These are phyloP conservation scores for Trichoderma guizhouense DNA, from an alignment of 2,329 filamentous ascomycete species.

Conservation along the genomic window DNA sequence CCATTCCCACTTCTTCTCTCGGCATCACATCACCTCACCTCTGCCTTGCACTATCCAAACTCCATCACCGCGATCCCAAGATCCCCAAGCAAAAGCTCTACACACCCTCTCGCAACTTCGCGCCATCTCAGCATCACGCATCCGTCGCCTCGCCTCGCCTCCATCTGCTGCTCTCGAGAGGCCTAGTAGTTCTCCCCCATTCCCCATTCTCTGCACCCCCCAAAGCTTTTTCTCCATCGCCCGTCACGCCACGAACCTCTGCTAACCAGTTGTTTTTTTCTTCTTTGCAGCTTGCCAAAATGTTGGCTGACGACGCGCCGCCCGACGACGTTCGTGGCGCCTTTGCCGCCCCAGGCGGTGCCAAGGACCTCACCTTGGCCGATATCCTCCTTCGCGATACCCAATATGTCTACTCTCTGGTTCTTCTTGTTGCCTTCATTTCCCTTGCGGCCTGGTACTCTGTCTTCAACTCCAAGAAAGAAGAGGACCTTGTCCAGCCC, in stretches of 20 bases:
- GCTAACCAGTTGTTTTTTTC: background rate
- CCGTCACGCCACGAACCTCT: background rate
- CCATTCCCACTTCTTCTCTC: slow-evolving; percentile 8
- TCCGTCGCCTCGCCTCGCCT: background rate
- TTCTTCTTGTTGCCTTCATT: slow-evolving; percentile 53
- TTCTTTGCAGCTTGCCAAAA: slow-evolving; percentile 34
- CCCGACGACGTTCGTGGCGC: slow-evolving; percentile 27
- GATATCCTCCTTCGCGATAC: slow-evolving; percentile 45
- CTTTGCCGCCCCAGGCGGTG: slow-evolving; percentile 5
- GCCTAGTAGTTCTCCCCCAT: background rate
- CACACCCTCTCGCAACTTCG: background rate
- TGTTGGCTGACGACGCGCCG: slow-evolving; percentile 33
- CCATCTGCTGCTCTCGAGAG: background rate
- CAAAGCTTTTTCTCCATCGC: background rate
- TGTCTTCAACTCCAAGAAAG: slow-evolving; percentile 48
- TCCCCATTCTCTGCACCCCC: background rate
- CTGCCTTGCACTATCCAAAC: background rate
- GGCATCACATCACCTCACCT: background rate
- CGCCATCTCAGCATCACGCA: background rate
- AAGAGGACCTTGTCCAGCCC: slow-evolving; percentile 46
- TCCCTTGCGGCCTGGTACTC: slow-evolving; percentile 50
- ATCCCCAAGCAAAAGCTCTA: background rate
- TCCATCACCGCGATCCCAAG: background rate
- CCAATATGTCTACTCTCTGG: slow-evolving; percentile 50
- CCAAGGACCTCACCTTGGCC: slow-evolving; percentile 29